Conservation (phyloP, 306 rosid species). For the Senna siamea region DNA sequence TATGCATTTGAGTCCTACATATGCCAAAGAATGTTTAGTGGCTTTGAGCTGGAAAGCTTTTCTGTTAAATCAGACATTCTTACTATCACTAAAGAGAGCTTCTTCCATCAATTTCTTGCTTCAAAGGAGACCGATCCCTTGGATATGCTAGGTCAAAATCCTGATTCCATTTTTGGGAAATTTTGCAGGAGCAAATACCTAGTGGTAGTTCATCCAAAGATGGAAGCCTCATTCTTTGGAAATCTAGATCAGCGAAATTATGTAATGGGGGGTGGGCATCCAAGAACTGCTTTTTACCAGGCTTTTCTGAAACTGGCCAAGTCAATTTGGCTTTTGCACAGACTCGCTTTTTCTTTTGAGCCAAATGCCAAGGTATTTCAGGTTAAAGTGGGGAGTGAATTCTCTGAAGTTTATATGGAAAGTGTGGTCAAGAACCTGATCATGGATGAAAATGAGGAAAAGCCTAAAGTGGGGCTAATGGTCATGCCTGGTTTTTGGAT, state of each 20-base stretch:
- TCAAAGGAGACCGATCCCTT: constrained; percentile 89
- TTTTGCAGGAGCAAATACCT: constrained; percentile 94
- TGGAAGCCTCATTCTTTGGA: constrained; percentile 98
- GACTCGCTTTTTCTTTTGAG: constrained; percentile 83
- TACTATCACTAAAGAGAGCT: constrained; percentile 62
- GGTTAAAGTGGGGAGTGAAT: constrained; percentile 89
- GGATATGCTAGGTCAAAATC: constrained; percentile 92
- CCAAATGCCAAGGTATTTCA: constrained; percentile 86
- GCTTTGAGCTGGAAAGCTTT: constrained; percentile 88
- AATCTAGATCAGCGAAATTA: constrained; percentile 88
- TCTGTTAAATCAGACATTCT: constrained; percentile 64
- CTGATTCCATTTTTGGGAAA: constrained; percentile 88
- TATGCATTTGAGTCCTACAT: constrained; percentile 97
- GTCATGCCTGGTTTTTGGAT: constrained; percentile 96
- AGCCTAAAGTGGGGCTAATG: constrained; percentile 91
- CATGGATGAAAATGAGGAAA: constrained; percentile 67
- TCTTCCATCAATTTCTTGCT: constrained; percentile 86
- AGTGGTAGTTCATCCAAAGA: constrained; percentile 86
- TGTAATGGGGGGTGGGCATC: constrained; percentile 92
- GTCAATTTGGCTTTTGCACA: constrained; percentile 93
- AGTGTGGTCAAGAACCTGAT: constrained; percentile 86
- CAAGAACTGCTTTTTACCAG: constrained; percentile 96
- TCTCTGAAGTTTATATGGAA: constrained; percentile 94
- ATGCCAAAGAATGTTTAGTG: constrained; percentile 94
- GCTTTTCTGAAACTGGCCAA: constrained; percentile 91